A percentile compares a stretch with the other conserved stretches of the same genome.
These are phyloP conservation scores for Pyropia yezoensis DNA, from an alignment of 23 red algal genomes.

Conservation along the genomic window DNA sequence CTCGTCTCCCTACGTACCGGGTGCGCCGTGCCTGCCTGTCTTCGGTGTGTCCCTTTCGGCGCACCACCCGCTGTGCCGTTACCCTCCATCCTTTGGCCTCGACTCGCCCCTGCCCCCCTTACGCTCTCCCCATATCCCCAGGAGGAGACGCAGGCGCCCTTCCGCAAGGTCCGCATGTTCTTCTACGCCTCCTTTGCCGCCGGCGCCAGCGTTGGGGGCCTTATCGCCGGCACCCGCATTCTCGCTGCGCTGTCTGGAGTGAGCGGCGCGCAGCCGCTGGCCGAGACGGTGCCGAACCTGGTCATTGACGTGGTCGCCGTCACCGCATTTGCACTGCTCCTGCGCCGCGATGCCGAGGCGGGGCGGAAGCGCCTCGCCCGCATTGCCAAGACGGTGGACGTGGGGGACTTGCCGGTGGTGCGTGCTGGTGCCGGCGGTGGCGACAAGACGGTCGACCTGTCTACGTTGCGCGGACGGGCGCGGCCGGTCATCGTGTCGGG, in stretches of 20 bases:
- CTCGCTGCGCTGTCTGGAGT: constrained; percentile 7
- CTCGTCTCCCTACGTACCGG: no score
- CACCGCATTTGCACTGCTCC: not conserved
- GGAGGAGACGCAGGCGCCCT: constrained; percentile 49
- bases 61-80: no score
- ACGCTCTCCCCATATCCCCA: no score
- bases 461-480: not conserved
- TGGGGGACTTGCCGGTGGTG: constrained; percentile 5
- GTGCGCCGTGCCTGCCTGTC: no score
- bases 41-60: no score
- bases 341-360: constrained; percentile 8
- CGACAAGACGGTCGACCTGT: not conserved
- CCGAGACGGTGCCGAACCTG: constrained; percentile 15
- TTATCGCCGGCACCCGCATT: constrained; percentile 16
- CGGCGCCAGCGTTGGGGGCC: constrained; percentile 11
- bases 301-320: constrained; percentile 6
- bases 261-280: constrained; percentile 11
- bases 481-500: constrained; percentile 3
- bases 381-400: not conserved
- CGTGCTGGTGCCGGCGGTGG: no score
- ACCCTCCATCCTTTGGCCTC: no score
- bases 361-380: constrained; percentile 13
- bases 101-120: no score
- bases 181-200: constrained; percentile 13
- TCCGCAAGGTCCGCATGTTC: constrained; percentile 51